phyloP scores from a whole-genome alignment of 495 filamentous ascomycete genomes.

The Trichoderma parareesei region DNA sequence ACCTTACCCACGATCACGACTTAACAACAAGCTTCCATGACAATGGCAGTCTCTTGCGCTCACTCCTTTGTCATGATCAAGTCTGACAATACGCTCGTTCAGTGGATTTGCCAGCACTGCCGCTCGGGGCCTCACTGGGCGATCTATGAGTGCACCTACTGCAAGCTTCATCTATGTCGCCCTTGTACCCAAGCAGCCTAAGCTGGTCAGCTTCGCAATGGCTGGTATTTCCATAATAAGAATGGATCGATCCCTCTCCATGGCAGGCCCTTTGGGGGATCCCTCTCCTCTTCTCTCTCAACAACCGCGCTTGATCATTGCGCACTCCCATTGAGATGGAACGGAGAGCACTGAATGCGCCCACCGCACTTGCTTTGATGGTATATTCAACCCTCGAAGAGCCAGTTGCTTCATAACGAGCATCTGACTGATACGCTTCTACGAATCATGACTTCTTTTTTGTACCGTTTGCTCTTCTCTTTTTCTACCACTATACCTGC shows the following conservation, averaged over 20 bases:
- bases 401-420: not conserved
- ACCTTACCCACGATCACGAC: not conserved
- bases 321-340: not conserved
- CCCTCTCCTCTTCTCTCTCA: not conserved
- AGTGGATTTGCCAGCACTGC: slow-evolving; percentile 73
- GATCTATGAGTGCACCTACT: slow-evolving; percentile 73
- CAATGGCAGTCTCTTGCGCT: slow-evolving; percentile 50
- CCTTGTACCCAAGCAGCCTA: slow-evolving; percentile 54
- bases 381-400: not conserved
- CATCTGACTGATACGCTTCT: not conserved
- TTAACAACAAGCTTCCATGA: not conserved
- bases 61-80: slow-evolving; percentile 74
- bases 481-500: not conserved
- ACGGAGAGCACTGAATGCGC: not conserved
- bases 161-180: slow-evolving; percentile 67
- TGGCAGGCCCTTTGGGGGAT: not conserved
- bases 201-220: slow-evolving; percentile 6
- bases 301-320: too few relatives aligned
- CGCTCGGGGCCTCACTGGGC: slow-evolving; percentile 73
- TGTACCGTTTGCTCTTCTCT: not conserved
- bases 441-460: not conserved
- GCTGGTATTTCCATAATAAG: not conserved
- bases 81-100: slow-evolving; percentile 61
- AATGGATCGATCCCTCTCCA: not conserved
- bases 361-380: not conserved